Base-by-base conservation (phyloP, 2,329 filamentous ascomycete genomes). In the Microcyclospora tardicrescens region DNA sequence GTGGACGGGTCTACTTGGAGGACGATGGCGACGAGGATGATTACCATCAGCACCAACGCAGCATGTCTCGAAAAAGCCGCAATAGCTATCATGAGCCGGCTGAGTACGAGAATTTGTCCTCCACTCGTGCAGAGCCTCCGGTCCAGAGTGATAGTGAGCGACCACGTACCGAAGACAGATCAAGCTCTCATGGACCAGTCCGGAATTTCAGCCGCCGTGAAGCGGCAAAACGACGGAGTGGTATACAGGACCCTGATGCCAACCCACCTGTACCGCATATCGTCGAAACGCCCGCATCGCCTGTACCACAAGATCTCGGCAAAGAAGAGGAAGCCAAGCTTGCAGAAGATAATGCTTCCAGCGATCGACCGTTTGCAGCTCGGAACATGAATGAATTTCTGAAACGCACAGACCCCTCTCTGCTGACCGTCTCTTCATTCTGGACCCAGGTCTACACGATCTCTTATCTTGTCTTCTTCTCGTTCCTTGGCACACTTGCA, bases 391-490 rank as follows among this genome's bases (percentile, higher is more conserved):
- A 24, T 24, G 19, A 24, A 28, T 31, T 6, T 34, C 5, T 31
- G 16, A 14, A 15, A 12, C 27, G 5, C 34, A 40, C 19, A 8
- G 19, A 24, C 19, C 19, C 19, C 8, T 24, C 19, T 24, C 19
- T 24, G 19, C 19, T 24, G 19, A 14, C 38, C 2, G 44, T 46
- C 9, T 56, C 62, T 2, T 48, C 44, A 15, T 47, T 53, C 14
- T 52, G 59, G 6, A 66, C 62, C 1, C 52, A 65, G 33, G 41
- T 66, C 6, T 68, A 86, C 61, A 86, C 79, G 2, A 56, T 86
- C 43, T 86, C 84, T 1, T 84, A 93, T 59, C 73, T 95, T 16
- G 68, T 93, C 42, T 70, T 95, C 54, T 95, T 94, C 61, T 78
- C 87, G 13, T 71, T 95, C 13, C 62, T 89, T 30, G 89, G 89